These are phyloP conservation scores for Ophiognomonia clavigignenti-juglandacearum DNA, from an alignment of 2,329 filamentous ascomycete species.

Conservation along the genomic window DNA sequence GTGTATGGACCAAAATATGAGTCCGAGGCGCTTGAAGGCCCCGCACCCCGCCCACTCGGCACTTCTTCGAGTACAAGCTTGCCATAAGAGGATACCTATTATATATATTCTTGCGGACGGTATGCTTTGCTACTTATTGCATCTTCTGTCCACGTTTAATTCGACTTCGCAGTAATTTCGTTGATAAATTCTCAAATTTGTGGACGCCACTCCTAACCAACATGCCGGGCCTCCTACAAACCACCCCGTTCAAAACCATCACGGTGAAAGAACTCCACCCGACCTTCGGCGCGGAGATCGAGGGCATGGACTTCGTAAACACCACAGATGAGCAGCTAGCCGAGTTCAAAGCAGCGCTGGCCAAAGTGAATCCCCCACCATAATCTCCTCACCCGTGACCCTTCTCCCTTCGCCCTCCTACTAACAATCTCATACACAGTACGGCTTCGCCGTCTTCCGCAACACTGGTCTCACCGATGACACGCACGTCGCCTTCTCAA, in stretches of 20 bases:
- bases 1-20: no score
- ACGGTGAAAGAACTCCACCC: slow-evolving; percentile 21
- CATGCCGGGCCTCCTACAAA: slow-evolving; percentile 26
- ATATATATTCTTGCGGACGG: no score
- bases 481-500: slow-evolving; percentile 45
- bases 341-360: slow-evolving; percentile 27
- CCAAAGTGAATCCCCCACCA: slow-evolving; percentile 25
- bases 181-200: neutral
- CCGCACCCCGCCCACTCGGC: slow-evolving; percentile 13
- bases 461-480: slow-evolving; percentile 44
- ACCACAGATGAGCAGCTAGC: slow-evolving; percentile 27
- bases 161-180: neutral
- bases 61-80: neutral
- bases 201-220: neutral
- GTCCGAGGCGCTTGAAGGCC: no score
- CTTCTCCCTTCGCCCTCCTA: neutral
- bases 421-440: neutral
- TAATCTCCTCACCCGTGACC: no score
- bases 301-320: slow-evolving; percentile 27
- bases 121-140: neutral
- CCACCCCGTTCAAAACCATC: slow-evolving; percentile 20
- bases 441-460: slow-evolving; percentile 46
- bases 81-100: neutral
- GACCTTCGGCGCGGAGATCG: slow-evolving; percentile 25
- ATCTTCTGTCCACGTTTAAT: neutral